Percentiles rank a stretch among this genome's conserved stretches.
Conservation (phyloP, 192 early-diverging fungal genomes). For the Backusella macrospora region DNA sequence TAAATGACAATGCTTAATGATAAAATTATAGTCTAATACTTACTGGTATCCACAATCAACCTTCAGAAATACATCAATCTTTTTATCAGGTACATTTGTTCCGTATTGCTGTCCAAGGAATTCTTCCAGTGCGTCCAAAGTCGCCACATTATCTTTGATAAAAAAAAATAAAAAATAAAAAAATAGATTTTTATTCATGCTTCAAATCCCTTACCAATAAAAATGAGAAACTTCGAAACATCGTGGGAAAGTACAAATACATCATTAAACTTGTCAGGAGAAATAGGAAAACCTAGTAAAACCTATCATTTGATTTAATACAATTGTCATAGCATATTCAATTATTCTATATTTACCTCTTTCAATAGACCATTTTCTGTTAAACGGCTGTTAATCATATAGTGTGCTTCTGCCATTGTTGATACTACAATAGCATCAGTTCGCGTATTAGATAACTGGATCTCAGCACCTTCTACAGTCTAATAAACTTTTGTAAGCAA, state of each 20-base stretch:
- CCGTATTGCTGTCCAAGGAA: constrained; percentile 11
- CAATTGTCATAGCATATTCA: neutral
- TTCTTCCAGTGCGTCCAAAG: constrained; percentile 35
- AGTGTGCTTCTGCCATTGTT: constrained; percentile 40
- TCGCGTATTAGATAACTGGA: constrained; percentile 23
- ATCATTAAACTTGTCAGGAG: constrained; percentile 37
- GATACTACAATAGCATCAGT: constrained; percentile 40
- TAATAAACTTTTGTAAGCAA: neutral
- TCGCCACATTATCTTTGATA: constrained; percentile 28
- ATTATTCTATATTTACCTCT: constrained; percentile 21
- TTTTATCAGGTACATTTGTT: neutral
- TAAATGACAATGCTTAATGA: neutral
- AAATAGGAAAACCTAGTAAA: constrained; percentile 37
- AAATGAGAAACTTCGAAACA: constrained; percentile 31
- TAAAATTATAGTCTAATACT: neutral
- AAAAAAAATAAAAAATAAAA: neutral
- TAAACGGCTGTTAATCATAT: constrained; percentile 34
- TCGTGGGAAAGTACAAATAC: constrained; percentile 20
- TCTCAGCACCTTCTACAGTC: constrained; percentile 39
- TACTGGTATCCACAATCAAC: constrained; percentile 43
- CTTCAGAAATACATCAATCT: constrained; percentile 35
- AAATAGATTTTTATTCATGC: neutral
- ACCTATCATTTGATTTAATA: neutral
- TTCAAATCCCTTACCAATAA: constrained; percentile 30
- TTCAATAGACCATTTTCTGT: constrained; percentile 26